Base-by-base conservation (phyloP, 1,284 basidiomycete genomes). In the Rhodofomes roseus region DNA sequence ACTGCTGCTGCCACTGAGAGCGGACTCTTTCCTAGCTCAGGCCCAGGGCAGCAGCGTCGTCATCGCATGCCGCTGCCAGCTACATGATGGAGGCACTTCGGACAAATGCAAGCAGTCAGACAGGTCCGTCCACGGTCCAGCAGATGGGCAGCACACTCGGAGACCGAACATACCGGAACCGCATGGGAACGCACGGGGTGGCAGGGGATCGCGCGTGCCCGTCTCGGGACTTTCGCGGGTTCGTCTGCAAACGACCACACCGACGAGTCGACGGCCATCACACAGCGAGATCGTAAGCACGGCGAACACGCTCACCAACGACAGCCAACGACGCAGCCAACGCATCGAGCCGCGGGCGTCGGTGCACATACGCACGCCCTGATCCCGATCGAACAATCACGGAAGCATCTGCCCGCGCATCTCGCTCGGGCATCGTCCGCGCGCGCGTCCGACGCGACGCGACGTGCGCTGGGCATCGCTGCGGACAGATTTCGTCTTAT, bases 341-440 rank as follows among this genome's bases (percentile, higher is more conserved):
- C n/a, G n/a, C n/a, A n/a, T n/a, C n/a, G n/a, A n/a, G n/a, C n/a
- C n/a, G n/a, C n/a, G n/a, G n/a, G n/a, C n/a, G n/a, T n/a, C n/a
- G n/a, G n/a, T n/a, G n/a, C n/a, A n/a, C n/a, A n/a, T n/a, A n/a
- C n/a, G n/a, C n/a, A n/a, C n/a, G n/a, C n/a, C 31, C 31, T 14
- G 50, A 52, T 52, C 50, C 50, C 50, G 50, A 52, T 52, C 22
- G n/a, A n/a, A 52, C 31, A 36, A 29, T 52, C 50, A 52, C 31
- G 50, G 50, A 52, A 20, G 50, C 50, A 52, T 50, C 46, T 4
- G 4, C 46, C 8, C 3, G 9, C 25, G 46, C 46, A 48, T 46
- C 44, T 48, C 25, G 16, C 27, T 29, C 25, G 16, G 16, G 11
- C 46, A 48, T 11, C 12, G 25, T 48, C 46, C 25, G 25, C 3